A percentile compares a stretch with the other conserved stretches of the same genome.
Conservation (phyloP, 139 green algal genomes). For the Pseudopediastrum boryanum region DNA sequence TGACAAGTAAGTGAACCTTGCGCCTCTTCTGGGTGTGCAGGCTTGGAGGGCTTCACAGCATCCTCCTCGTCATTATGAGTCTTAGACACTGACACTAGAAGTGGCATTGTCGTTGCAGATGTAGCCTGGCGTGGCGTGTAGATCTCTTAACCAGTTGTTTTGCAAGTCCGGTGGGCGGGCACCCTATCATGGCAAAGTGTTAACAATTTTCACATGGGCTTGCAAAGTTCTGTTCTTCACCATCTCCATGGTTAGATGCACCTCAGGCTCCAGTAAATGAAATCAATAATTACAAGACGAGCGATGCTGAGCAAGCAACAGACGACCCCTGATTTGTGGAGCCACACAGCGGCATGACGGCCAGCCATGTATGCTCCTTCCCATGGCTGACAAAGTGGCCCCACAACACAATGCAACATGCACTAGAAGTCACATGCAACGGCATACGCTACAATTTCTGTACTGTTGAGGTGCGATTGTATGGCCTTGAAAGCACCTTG, state of each 20-base stretch:
- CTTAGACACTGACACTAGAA: not conserved
- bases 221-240: no score
- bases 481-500: not conserved
- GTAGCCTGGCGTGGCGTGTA: not conserved
- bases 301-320: no score
- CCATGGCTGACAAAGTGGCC: not conserved
- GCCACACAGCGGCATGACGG: no score
- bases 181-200: not conserved
- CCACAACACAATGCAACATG: not conserved
- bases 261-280: no score
- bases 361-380: not conserved
- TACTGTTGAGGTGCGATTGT: not conserved
- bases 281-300: no score
- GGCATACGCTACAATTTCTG: not conserved
- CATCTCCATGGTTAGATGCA: no score
- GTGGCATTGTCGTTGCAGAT: no score
- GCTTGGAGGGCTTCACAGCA: not conserved
- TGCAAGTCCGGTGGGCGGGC: not conserved
- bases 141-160: not conserved
- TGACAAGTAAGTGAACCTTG: slow-evolving; percentile 26
- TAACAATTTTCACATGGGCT: no score
- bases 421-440: not conserved
- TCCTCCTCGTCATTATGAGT: not conserved
- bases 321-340: no score
- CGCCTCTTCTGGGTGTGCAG: no score